Evolutionary conservation across 495 filamentous ascomycete genomes (phyloP), one percentile per base, ranked within the genome.

Genomic region (Saxispiralis lemnorum): DNA sequence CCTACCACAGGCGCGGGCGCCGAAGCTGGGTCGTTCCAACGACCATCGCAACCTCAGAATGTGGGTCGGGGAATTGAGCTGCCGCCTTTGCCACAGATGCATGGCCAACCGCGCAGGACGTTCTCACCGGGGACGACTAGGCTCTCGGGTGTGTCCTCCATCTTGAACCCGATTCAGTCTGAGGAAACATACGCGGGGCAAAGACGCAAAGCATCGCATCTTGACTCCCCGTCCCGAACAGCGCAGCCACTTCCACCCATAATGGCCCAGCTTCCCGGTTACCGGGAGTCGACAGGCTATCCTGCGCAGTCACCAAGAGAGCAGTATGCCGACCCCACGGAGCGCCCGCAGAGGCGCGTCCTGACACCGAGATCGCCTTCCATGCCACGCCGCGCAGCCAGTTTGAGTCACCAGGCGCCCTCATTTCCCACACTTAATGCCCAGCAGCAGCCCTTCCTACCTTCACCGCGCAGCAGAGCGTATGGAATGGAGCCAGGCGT

Each of bases 311-410:
- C 44, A 4, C 39, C 47, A 4, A 15, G 15, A 4, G n/a, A 9
- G 9, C 13, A 38, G 1, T 41, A 47, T 32, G 43, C 35, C 7
- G 31, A 39, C 9, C 30, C 31, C 11, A 11, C 39, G 11, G 49
- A 47, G 16, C 41, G 33, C 24, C 24, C 30, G 13, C 16, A 16
- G 10, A 35, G 60, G 35, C 53, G 52, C 15, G 47, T 60, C n/a
- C 31, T 59, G 35, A 62, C 50, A 15, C 61, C 61, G 2, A 36
- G 60, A 36, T 61, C 61, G 12, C 57, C 58, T 15, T 47, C 46
- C 2, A 30, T 62, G 24, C 56, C 56, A 24, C 56, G 24, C 24
- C 24, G 58, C 1, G 45, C 53, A 15, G 54, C 52, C 24, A 62
- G 60, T 37, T 33, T 62, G 11, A 40, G 46, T 16, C 50, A 54